Conservation (phyloP, 352 stramenopile genomes). For the Lagenidium sp. region DNA sequence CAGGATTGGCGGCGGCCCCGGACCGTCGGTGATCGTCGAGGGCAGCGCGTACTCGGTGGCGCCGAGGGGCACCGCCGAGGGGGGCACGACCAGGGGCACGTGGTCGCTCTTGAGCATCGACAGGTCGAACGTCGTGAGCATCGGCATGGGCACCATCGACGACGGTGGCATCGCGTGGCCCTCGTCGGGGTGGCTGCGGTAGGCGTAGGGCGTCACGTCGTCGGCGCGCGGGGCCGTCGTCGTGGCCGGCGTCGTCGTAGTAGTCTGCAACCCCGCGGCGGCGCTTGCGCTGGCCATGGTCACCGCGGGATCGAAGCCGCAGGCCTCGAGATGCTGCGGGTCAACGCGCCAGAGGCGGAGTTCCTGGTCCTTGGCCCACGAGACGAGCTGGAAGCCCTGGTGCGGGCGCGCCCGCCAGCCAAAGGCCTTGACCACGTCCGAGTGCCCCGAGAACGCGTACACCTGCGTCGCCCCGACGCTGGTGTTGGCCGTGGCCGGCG, state of each 20-base stretch:
- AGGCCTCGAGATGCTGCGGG: conserved; percentile 41
- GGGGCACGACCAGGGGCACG: conserved; percentile 53
- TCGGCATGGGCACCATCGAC: conserved; percentile 9
- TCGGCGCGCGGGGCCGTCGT: background rate
- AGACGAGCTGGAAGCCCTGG: conserved; percentile 41
- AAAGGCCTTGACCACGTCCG: conserved; percentile 55
- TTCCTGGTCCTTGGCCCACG: conserved; percentile 77
- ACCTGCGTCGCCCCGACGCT: conserved; percentile 3
- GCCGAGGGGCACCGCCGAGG: conserved; percentile 40
- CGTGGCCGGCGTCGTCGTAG: too few species aligned
- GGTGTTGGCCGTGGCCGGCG: conserved; percentile 7
- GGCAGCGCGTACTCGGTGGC: conserved; percentile 44
- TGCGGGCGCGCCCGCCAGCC: conserved; percentile 29
- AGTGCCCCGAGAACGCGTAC: conserved; percentile 44
- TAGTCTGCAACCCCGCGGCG: too few species aligned
- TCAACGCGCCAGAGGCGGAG: conserved; percentile 68
- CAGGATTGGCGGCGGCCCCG: conserved; percentile 36
- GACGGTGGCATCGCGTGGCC: background rate
- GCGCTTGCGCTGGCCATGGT: background rate
- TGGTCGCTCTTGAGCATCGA: conserved; percentile 65
- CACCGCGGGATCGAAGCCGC: conserved; percentile 34
- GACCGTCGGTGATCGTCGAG: conserved; percentile 31
- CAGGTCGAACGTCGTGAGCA: conserved; percentile 54
- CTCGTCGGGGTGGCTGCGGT: conserved; percentile 6
- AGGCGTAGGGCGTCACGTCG: background rate